phyloP scores from a whole-genome alignment of 176 grass and related monocot genomes.

The Aegilops bicornis region DNA sequence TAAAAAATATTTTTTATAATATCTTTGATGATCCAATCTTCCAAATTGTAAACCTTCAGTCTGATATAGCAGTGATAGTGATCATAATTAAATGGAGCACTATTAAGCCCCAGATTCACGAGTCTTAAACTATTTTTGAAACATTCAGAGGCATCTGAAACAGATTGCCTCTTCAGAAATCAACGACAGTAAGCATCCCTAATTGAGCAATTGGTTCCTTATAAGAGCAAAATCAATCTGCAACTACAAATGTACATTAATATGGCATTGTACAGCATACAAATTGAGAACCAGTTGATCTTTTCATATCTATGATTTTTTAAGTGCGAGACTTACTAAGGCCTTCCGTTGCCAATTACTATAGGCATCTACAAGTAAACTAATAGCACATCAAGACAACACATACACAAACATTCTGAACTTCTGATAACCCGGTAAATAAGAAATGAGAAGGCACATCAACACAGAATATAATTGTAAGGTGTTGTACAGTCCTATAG shows the following conservation, averaged over 20 bases:
- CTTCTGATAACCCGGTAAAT: background rate
- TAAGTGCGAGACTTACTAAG: background rate
- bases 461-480: background rate
- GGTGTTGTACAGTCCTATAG: background rate
- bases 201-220: background rate
- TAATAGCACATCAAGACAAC: background rate
- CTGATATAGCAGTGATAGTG: background rate
- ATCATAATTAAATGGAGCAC: background rate
- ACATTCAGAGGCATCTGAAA: background rate
- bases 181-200: conserved; percentile 1
- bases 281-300: background rate
- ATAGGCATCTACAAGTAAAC: background rate
- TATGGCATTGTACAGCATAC: background rate
- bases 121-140: background rate
- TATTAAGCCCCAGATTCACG: conserved; percentile 5
- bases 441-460: background rate
- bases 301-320: conserved; percentile 12
- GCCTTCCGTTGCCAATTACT: background rate
- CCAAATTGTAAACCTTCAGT: background rate
- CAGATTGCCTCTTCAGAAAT: background rate
- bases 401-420: background rate
- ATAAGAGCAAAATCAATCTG: background rate
- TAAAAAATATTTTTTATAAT: background rate
- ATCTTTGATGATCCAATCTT: background rate
- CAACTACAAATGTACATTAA: conserved; percentile 9